Percentiles rank a stretch among this genome's conserved stretches.
These are phyloP conservation scores for Botryotinia narcissicola DNA, from an alignment of 2,329 filamentous ascomycete species.

Conservation along the genomic window DNA sequence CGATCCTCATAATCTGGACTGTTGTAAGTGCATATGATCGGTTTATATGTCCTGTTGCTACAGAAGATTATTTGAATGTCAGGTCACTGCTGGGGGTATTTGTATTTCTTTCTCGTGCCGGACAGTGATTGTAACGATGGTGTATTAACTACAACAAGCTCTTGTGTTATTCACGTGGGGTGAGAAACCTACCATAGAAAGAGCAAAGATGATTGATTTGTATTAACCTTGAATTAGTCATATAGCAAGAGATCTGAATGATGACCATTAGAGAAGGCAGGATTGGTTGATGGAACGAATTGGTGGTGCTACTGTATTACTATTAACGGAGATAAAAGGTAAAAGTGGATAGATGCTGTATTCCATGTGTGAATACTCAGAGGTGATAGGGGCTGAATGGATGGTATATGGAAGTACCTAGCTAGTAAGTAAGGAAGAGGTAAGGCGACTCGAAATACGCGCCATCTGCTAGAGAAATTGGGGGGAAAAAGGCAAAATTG, in stretches of 20 bases:
- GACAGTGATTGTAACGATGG: background rate
- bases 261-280: conserved; percentile 7
- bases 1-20: conserved; percentile 23
- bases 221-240: conserved; percentile 9
- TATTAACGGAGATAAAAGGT: background rate
- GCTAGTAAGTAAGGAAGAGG: background rate
- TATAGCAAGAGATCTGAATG: conserved; percentile 3
- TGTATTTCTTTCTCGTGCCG: conserved; percentile 5
- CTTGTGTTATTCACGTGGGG: conserved; percentile 4
- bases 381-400: background rate
- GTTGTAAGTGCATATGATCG: conserved; percentile 1
- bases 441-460: conserved; percentile 2
- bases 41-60: background rate
- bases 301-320: background rate
- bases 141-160: background rate
- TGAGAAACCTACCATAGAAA: background rate
- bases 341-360: conserved; percentile 6
- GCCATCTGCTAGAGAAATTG: background rate
- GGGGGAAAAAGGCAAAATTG: background rate
- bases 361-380: background rate
- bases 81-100: background rate
- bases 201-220: background rate
- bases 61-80: background rate
- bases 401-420: background rate
- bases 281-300: background rate